phyloP scores from a whole-genome alignment of 2,329 filamentous ascomycete species.

The Fusarium kyushuense region DNA sequence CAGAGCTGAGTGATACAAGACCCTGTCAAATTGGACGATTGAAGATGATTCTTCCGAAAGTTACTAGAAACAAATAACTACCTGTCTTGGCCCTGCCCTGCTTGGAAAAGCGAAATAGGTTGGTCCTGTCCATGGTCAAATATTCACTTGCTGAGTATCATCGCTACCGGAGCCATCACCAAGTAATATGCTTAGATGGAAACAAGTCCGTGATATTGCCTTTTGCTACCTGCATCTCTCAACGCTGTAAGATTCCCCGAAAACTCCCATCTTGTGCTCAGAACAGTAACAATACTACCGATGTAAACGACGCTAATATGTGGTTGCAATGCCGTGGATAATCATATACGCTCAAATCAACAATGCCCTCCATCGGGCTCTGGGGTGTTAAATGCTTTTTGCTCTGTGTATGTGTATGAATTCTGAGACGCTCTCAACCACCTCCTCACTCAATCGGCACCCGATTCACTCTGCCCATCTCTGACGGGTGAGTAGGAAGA shows the following conservation, averaged over 20 bases:
- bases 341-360: conserved; percentile 28
- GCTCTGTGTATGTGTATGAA: background rate
- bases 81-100: background rate
- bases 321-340: conserved; percentile 26
- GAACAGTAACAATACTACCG: conserved; percentile 6
- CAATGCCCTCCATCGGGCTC: conserved; percentile 5
- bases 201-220: conserved; percentile 12
- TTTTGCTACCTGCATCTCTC: conserved; percentile 24
- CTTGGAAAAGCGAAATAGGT: conserved; percentile 9
- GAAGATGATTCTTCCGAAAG: conserved; percentile 13
- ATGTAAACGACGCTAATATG: conserved; percentile 27
- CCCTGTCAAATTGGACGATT: conserved; percentile 9
- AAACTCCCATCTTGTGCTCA: conserved; percentile 6
- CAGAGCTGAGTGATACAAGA: conserved; percentile 21
- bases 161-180: conserved; percentile 18
- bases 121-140: conserved; percentile 3
- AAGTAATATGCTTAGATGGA: background rate
- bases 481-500: conserved; percentile 63
- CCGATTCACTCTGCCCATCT: conserved; percentile 51
- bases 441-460: conserved; percentile 33
- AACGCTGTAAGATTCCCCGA: conserved; percentile 4
- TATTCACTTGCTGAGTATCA: conserved; percentile 22
- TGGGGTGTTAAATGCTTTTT: background rate
- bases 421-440: background rate
- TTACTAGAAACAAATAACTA: conserved; percentile 13